Base-by-base conservation (phyloP, 805 yeast species). In the Wickerhamomyces chaumierensis region DNA sequence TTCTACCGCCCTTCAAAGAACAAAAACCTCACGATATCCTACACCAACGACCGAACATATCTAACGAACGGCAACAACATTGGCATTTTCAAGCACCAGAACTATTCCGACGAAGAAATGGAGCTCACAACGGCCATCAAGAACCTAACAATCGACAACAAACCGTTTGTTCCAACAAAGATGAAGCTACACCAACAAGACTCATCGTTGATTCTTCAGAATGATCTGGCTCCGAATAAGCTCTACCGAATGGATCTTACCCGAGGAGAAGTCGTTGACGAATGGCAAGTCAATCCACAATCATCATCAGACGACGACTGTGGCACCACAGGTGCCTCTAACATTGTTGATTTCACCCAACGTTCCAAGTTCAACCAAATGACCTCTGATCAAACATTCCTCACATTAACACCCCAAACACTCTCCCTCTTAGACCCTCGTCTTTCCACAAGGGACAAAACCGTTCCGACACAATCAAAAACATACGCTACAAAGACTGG, bases 251-350 rank as follows among this genome's bases (percentile, higher is more conserved):
- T 86, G 86, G 96, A 87, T 61, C 58, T 87, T 36, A 81, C 73
- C 52, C 69, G 75, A 41, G 96, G 95, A 13, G 66, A 78, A 51
- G 69, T 87, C 38, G 81, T 87, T n/a, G 95, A 87, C 54, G 92
- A 84, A 53, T 87, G 94, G 92, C 61, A 69, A 28, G 66, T 81
- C 17, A 69, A 70, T n/a, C n/a, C n/a, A n/a, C n/a, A n/a, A n/a
- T n/a, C n/a, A n/a, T n/a, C n/a, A n/a, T n/a, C n/a, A n/a, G n/a
- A n/a, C n/a, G n/a, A n/a, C n/a, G n/a, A n/a, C n/a, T n/a, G n/a
- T n/a, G n/a, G n/a, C n/a, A n/a, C n/a, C n/a, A n/a, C n/a, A n/a
- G n/a, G n/a, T n/a, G n/a, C n/a, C n/a, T n/a, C n/a, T n/a, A 65
- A 75, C 16, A 64, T 78, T 21, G 71, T 70, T 15, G 66, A 71